Evolutionary conservation across 2,329 filamentous ascomycete species (phyloP).

Genomic region (Pyricularia pennisetigena): DNA sequence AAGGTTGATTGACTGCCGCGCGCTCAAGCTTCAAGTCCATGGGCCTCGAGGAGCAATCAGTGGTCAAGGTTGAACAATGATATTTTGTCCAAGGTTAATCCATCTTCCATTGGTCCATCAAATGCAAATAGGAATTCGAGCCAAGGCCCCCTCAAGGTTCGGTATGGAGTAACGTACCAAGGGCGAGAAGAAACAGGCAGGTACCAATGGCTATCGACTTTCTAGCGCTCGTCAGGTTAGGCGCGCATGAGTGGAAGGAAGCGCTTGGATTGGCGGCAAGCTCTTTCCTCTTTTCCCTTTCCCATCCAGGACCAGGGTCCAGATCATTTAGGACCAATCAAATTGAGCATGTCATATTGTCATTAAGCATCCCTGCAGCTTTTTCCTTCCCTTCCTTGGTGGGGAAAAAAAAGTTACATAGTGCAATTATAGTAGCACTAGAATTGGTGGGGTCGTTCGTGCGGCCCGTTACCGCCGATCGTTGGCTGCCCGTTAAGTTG

Average conservation of each 20-base stretch:
- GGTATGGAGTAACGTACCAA: too few species aligned
- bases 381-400: background rate
- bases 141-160: background rate
- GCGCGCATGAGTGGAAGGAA: background rate
- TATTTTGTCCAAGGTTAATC: background rate
- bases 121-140: background rate
- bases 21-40: background rate
- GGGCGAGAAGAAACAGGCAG: too few species aligned
- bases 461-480: background rate
- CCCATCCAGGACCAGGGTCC: background rate
- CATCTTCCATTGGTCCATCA: background rate
- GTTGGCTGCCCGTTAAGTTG: background rate
- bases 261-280: conserved; percentile 3
- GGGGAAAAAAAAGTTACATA: background rate
- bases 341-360: background rate
- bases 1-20: background rate
- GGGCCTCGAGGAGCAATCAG: background rate
- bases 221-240: background rate
- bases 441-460: background rate
- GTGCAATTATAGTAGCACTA: background rate
- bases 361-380: background rate
- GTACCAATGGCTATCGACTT: background rate
- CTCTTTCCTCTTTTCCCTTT: background rate
- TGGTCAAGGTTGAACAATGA: background rate
- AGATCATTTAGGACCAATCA: background rate